A percentile compares a stretch with the other conserved stretches of the same genome.
Evolutionary conservation across 331 rosid species (phyloP).

Genomic region (Cydonia oblonga): DNA sequence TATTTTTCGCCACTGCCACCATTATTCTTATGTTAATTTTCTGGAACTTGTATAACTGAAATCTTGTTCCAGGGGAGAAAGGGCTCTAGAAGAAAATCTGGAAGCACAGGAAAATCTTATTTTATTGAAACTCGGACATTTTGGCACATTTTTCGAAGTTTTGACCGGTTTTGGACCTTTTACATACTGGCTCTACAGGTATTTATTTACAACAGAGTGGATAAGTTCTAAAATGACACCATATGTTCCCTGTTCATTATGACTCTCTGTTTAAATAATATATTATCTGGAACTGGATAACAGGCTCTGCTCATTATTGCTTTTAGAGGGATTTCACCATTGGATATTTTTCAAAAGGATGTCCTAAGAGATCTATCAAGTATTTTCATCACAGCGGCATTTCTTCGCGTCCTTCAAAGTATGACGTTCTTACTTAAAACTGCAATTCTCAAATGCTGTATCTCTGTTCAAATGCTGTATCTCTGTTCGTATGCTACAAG

Average conservation of each 20-base stretch:
- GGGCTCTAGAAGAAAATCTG: constrained; percentile 33
- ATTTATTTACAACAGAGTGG: constrained; percentile 16
- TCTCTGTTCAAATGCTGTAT: neutral
- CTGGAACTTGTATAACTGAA: constrained; percentile 9
- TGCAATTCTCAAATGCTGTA: neutral
- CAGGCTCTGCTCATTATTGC: constrained; percentile 73
- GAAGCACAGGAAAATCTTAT: constrained; percentile 72
- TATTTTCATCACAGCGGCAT: constrained; percentile 89
- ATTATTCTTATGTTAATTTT: neutral
- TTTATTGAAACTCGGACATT: constrained; percentile 79
- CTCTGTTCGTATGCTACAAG: neutral
- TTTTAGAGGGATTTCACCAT: constrained; percentile 39
- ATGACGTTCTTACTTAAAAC: constrained; percentile 23
- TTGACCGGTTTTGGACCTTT: constrained; percentile 97
- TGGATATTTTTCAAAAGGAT: constrained; percentile 47
- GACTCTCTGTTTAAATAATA: constrained; percentile 12
- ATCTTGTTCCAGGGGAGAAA: constrained; percentile 55
- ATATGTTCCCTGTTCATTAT: neutral
- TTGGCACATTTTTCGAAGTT: constrained; percentile 84
- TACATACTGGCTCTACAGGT: constrained; percentile 85
- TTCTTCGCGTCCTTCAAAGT: constrained; percentile 89
- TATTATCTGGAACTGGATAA: constrained; percentile 5
- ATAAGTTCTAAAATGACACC: constrained; percentile 4
- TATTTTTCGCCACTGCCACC: neutral
- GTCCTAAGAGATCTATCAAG: constrained; percentile 59